A percentile compares a stretch with the other conserved stretches of the same genome.
phyloP scores from a whole-genome alignment of 148 eudicot genomes.

The Dianthus caryophyllus region DNA sequence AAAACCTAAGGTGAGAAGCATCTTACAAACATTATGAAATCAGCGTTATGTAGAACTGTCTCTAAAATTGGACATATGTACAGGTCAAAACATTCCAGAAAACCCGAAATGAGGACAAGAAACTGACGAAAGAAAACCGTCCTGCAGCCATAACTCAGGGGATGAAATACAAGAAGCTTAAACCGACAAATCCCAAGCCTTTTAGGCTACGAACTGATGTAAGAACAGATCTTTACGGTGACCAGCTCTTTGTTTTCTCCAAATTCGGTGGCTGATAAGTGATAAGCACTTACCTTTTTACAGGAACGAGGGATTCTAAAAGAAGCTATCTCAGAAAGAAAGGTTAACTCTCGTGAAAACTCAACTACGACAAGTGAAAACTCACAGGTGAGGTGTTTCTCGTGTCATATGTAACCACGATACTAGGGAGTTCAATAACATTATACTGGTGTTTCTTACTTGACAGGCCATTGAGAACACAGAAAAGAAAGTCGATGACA shows the following conservation, averaged over 20 bases:
- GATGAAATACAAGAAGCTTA: slow-evolving; percentile 58
- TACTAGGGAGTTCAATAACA: neutral
- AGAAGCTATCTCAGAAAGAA: slow-evolving; percentile 72
- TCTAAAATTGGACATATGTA: slow-evolving; percentile 5
- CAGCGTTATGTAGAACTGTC: neutral
- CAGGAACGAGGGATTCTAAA: slow-evolving; percentile 91
- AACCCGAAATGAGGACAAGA: slow-evolving; percentile 29
- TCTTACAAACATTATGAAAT: neutral
- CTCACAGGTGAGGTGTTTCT: slow-evolving; percentile 23
- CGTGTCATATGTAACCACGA: neutral
- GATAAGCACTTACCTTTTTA: slow-evolving; percentile 14
- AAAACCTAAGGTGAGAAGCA: slow-evolving; percentile 38
- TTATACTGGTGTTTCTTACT: neutral
- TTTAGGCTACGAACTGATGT: slow-evolving; percentile 94
- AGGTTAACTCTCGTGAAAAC: slow-evolving; percentile 33
- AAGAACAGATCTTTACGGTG: slow-evolving; percentile 17
- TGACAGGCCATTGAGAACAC: slow-evolving; percentile 18
- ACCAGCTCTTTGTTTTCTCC: neutral
- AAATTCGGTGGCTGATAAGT: slow-evolving; percentile 8
- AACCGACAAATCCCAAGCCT: slow-evolving; percentile 81
- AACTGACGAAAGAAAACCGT: slow-evolving; percentile 37
- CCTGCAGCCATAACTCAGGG: slow-evolving; percentile 33
- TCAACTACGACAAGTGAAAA: slow-evolving; percentile 31
- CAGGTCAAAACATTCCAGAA: slow-evolving; percentile 26
- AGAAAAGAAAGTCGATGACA: slow-evolving; percentile 21